A percentile compares a stretch with the other conserved stretches of the same genome.
phyloP scores from a whole-genome alignment of 1,284 basidiomycete genomes.

The Neolentinus lepideus region DNA sequence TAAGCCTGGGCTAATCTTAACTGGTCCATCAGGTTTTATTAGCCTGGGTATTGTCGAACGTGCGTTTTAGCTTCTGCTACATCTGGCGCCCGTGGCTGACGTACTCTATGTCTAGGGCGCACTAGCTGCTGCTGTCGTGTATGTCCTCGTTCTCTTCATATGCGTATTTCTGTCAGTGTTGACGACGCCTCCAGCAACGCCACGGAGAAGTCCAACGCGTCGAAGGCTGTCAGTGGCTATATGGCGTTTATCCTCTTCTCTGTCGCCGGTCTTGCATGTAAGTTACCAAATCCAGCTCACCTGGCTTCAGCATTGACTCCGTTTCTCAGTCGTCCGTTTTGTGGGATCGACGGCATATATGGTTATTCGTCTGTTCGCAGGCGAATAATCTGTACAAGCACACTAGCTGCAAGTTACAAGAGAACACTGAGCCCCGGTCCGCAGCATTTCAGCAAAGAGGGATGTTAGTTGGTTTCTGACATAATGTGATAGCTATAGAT shows the following conservation, averaged over 20 bases:
- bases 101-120: slow-evolving; percentile 39
- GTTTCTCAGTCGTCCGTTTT: slow-evolving; percentile 66
- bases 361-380: slow-evolving; percentile 75
- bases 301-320: neutral
- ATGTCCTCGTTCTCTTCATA: slow-evolving; percentile 20
- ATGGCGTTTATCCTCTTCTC: slow-evolving; percentile 80
- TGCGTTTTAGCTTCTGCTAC: slow-evolving; percentile 22
- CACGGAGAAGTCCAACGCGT: slow-evolving; percentile 43
- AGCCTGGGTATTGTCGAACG: slow-evolving; percentile 82
- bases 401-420: no score
- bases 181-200: slow-evolving; percentile 36
- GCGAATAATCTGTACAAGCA: slow-evolving; percentile 54
- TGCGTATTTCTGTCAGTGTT: no score
- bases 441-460: no score
- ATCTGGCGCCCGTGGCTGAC: slow-evolving; percentile 5
- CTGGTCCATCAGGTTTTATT: slow-evolving; percentile 54
- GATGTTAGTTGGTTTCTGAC: no score
- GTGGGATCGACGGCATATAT: slow-evolving; percentile 74
- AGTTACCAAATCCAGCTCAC: slow-evolving; percentile 24
- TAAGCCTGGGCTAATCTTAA: slow-evolving; percentile 7
- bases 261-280: slow-evolving; percentile 80
- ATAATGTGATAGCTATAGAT: no score
- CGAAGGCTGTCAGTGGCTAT: slow-evolving; percentile 60
- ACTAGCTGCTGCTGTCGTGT: slow-evolving; percentile 69
- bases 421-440: no score